Evolutionary conservation across 2,329 filamentous ascomycete genomes (phyloP).

Genomic region (Calonectria pauciramosa): DNA sequence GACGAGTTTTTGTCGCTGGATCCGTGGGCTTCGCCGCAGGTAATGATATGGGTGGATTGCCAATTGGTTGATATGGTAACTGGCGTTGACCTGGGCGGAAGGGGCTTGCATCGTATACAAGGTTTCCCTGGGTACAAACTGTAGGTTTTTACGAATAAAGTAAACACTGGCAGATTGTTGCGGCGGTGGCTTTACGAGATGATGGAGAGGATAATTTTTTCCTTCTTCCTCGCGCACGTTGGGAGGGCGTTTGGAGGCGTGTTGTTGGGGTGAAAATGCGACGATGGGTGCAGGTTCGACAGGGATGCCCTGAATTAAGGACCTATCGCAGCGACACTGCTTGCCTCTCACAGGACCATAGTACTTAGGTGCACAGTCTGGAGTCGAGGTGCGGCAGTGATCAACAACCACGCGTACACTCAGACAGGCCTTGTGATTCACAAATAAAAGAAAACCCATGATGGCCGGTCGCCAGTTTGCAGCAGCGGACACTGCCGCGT

Average conservation of each 20-base stretch:
- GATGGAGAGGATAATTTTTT: background rate
- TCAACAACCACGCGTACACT: background rate
- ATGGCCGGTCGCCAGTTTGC: background rate
- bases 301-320: background rate
- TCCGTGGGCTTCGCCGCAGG: background rate
- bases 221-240: background rate
- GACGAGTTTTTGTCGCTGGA: background rate
- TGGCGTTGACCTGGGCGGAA: background rate
- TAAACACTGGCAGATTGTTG: background rate
- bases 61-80: slow-evolving; percentile 41
- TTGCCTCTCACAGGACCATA: background rate
- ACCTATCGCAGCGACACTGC: background rate
- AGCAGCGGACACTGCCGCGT: background rate
- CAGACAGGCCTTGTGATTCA: background rate
- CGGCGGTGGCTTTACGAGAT: background rate
- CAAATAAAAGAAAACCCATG: background rate
- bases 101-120: background rate
- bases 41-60: slow-evolving; percentile 4
- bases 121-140: background rate
- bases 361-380: background rate
- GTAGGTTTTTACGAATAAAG: background rate
- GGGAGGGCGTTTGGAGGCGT: background rate
- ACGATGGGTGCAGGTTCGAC: background rate
- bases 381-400: background rate
- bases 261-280: slow-evolving; percentile 12